phyloP scores from a whole-genome alignment of 2,329 filamentous ascomycete species.

The Torrubiellomyces zombiae region DNA sequence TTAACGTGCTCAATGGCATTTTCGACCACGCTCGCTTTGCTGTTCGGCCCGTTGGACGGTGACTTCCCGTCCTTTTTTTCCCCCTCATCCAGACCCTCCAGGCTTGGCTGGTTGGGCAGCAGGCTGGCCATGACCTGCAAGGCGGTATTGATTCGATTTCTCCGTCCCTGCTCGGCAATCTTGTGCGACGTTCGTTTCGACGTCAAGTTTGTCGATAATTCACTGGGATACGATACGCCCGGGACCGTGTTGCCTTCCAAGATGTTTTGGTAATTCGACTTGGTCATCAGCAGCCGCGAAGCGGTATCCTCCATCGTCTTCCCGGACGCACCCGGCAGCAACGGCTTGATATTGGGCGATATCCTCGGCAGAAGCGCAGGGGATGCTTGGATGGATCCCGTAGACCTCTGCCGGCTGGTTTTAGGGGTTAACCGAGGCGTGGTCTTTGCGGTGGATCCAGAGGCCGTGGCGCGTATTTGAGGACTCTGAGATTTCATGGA shows the following conservation, averaged over 20 bases:
- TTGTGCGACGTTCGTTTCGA: constrained; percentile 97
- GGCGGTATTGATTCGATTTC: constrained; percentile 90
- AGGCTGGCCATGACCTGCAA: constrained; percentile 80
- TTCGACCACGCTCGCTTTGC: constrained; percentile 96
- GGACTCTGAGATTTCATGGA: constrained; percentile 50
- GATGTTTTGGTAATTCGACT: constrained; percentile 97
- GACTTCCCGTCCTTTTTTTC: constrained; percentile 29
- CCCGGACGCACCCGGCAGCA: constrained; percentile 48
- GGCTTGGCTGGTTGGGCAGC: constrained; percentile 43
- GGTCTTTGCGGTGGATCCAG: constrained; percentile 28
- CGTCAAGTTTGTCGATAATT: constrained; percentile 81
- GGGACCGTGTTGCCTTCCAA: constrained; percentile 83
- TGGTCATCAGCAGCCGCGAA: constrained; percentile 69
- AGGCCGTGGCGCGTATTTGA: constrained; percentile 36
- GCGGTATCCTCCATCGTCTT: constrained; percentile 41
- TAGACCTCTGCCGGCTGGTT: constrained; percentile 53
- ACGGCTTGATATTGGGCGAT: constrained; percentile 83
- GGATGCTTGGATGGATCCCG: constrained; percentile 60
- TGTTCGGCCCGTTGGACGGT: constrained; percentile 45
- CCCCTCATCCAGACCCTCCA: constrained; percentile 24
- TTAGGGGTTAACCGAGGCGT: constrained; percentile 40
- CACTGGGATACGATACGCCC: constrained; percentile 77
- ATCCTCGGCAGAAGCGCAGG: constrained; percentile 79
- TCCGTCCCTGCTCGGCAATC: constrained; percentile 86
- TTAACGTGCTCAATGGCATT: constrained; percentile 93